These are phyloP conservation scores for Tetraselmis striata DNA, from an alignment of 139 green algal species.

Conservation along the genomic window DNA sequence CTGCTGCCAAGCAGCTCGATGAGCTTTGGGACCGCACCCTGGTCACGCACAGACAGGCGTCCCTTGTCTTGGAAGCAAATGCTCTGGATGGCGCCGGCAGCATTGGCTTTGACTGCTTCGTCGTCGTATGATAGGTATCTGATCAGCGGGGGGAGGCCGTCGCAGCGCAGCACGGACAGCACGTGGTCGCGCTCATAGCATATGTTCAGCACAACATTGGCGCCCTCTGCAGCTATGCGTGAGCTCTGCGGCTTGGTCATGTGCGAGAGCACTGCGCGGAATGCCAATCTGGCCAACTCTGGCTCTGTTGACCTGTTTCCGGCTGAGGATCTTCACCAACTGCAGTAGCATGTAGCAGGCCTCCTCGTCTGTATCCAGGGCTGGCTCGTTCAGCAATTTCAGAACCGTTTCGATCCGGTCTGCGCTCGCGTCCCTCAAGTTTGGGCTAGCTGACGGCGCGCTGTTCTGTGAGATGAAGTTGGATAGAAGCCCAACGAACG, in stretches of 20 bases:
- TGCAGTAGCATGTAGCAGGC: constrained; percentile 20
- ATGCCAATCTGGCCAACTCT: constrained; percentile 25
- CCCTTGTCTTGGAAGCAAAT: constrained; percentile 53
- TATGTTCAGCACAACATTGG: constrained; percentile 66
- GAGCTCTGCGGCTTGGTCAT: constrained; percentile 19
- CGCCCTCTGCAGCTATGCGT: constrained; percentile 43
- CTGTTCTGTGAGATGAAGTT: background rate
- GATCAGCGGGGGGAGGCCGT: constrained; percentile 36
- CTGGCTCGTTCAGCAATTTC: constrained; percentile 13
- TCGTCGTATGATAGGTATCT: constrained; percentile 18
- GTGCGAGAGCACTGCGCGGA: constrained; percentile 15
- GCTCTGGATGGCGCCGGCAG: constrained; percentile 65
- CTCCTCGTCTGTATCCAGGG: constrained; percentile 6
- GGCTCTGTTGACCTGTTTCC: constrained; percentile 47
- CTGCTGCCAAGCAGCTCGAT: constrained; percentile 3
- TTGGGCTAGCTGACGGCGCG: constrained; percentile 12
- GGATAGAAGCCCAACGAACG: background rate
- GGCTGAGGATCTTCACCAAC: constrained; percentile 57
- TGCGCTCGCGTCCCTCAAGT: constrained; percentile 20
- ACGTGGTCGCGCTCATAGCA: constrained; percentile 63
- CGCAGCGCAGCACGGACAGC: constrained; percentile 27
- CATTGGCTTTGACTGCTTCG: constrained; percentile 51
- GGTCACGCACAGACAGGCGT: background rate
- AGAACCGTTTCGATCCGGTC: constrained; percentile 23
- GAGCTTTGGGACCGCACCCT: background rate